phyloP scores from a whole-genome alignment of 176 grass and related monocot species.

The sorghum (Sorghum bicolor) region DNA sequence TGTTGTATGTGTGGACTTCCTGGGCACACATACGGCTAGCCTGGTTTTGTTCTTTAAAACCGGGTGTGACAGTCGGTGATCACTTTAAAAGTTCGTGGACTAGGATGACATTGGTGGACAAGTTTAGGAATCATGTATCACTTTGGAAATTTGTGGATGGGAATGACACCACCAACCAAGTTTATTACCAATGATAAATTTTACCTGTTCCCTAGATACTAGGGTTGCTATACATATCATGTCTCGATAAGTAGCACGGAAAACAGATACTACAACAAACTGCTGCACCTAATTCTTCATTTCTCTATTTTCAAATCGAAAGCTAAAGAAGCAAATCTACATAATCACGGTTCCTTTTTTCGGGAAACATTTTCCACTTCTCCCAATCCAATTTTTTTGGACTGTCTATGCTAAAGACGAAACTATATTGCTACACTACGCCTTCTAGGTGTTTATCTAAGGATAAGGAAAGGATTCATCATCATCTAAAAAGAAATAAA shows the following conservation, averaged over 20 bases:
- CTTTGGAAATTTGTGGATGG: too few species aligned
- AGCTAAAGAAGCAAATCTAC: slow-evolving; percentile 12
- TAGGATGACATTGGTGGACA: too few species aligned
- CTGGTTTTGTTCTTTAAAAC: too few species aligned
- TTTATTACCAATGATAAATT: too few species aligned
- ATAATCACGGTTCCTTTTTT: neutral
- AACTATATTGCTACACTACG: neutral
- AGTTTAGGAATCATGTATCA: too few species aligned
- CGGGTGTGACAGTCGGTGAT: rapidly evolving
- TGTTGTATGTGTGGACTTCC: too few species aligned
- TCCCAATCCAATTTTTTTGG: neutral
- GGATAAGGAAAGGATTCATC: neutral
- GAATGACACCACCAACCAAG: too few species aligned
- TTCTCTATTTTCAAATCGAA: neutral
- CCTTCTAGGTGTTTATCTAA: neutral
- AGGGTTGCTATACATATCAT: neutral
- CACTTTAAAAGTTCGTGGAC: too few species aligned
- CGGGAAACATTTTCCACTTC: neutral
- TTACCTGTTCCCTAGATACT: neutral
- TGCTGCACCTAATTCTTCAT: slow-evolving; percentile 1
- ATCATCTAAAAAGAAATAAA: neutral
- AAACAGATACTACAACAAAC: neutral
- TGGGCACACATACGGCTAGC: too few species aligned
- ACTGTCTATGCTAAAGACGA: slow-evolving; percentile 20
- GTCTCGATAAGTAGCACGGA: neutral